Evolutionary conservation across 257 asterid species (phyloP).

Genomic region (Pogostemon cablin): DNA sequence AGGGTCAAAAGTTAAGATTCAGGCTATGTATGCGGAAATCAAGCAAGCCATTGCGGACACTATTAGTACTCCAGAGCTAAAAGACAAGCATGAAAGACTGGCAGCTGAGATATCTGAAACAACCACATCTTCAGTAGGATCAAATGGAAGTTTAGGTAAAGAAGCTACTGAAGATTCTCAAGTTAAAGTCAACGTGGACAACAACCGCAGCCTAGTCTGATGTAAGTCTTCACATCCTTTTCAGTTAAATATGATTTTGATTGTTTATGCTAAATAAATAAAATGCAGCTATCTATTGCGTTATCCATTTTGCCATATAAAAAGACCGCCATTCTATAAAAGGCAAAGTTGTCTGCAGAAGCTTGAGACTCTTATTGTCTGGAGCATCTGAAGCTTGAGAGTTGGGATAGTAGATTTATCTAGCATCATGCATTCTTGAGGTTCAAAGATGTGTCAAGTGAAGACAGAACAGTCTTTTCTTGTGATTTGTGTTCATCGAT

Average conservation of each 20-base stretch:
- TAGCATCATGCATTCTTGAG: too few relatives aligned
- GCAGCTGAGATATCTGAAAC: slow-evolving; percentile 50
- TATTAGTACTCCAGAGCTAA: slow-evolving; percentile 48
- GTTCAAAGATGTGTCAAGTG: neutral
- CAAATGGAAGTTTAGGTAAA: slow-evolving; percentile 51
- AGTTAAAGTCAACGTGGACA: slow-evolving; percentile 42
- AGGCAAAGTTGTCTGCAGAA: neutral
- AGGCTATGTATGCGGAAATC: slow-evolving; percentile 57
- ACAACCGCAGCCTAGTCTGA: slow-evolving; percentile 49
- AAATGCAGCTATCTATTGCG: neutral
- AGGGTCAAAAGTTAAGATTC: slow-evolving; percentile 56
- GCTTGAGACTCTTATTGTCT: neutral
- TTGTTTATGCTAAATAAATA: neutral
- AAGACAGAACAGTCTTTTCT: neutral
- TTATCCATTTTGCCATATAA: neutral
- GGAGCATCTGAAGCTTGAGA: neutral
- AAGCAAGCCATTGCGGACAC: slow-evolving; percentile 59
- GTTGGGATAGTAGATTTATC: too few relatives aligned
- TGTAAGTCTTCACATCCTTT: slow-evolving; percentile 34
- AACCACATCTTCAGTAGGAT: slow-evolving; percentile 44
- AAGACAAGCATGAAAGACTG: slow-evolving; percentile 61
- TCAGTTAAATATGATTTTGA: neutral
- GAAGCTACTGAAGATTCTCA: slow-evolving; percentile 32
- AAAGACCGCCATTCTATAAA: neutral
- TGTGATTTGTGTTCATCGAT: neutral